Conservation (phyloP, 2,329 filamentous ascomycete genomes). For the Leptodontidium sp. region DNA sequence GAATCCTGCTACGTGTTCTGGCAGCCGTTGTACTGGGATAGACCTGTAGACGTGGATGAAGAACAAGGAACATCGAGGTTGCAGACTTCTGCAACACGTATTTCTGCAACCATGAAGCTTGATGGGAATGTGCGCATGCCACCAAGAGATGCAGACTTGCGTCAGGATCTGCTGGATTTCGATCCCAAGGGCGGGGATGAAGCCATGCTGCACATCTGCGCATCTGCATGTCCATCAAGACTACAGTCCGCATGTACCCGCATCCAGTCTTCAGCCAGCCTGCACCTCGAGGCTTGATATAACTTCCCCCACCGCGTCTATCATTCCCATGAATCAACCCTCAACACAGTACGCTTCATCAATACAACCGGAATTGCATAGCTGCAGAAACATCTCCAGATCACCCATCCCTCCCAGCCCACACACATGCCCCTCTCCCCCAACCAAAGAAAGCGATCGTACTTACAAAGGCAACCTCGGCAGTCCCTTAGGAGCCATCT, state of each 20-base stretch:
- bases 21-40: slow-evolving; percentile 38
- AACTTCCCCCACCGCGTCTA: not conserved
- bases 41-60: not conserved
- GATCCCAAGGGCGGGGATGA: not conserved
- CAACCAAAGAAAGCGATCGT: not conserved
- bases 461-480: slow-evolving; percentile 25
- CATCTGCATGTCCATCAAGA: not conserved
- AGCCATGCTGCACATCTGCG: not conserved
- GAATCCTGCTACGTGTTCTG: slow-evolving; percentile 11
- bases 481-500: slow-evolving; percentile 13
- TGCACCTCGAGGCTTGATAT: not conserved
- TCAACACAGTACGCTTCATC: not conserved
- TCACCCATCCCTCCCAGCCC: no score
- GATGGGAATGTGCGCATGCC: not conserved
- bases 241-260: slow-evolving; percentile 1
- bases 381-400: not conserved
- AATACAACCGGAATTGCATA: not conserved
- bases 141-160: no score
- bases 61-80: slow-evolving; percentile 13
- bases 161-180: not conserved
- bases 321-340: slow-evolving; percentile 3
- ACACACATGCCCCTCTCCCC: not conserved
- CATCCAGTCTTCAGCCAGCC: not conserved
- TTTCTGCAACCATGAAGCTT: slow-evolving; percentile 7
- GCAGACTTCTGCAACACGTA: slow-evolving; percentile 10